Percentiles rank a stretch among this genome's conserved stretches.
These are phyloP conservation scores for Phialocephala sp. DNA, from an alignment of 2,329 filamentous ascomycete genomes.

Conservation along the genomic window DNA sequence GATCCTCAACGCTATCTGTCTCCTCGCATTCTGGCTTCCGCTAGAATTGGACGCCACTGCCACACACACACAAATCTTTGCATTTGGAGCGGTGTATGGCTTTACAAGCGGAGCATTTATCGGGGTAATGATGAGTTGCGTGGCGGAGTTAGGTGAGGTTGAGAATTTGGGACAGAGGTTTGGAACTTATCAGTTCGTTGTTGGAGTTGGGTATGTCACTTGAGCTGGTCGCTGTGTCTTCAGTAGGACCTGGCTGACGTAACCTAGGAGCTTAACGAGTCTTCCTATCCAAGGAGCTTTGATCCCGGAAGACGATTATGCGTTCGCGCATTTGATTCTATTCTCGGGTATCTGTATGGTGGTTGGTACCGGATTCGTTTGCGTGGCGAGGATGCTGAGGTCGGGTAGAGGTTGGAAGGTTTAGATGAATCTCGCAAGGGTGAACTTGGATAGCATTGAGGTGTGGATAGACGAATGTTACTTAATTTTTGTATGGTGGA, in stretches of 20 bases:
- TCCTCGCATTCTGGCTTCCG: constrained; percentile 59
- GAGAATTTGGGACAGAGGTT: constrained; percentile 43
- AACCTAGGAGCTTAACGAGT: constrained; percentile 62
- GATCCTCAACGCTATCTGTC: constrained; percentile 49
- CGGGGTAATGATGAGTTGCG: constrained; percentile 63
- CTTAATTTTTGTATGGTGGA: too few species aligned
- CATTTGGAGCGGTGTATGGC: constrained; percentile 70
- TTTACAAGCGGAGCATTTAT: constrained; percentile 71
- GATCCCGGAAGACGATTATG: constrained; percentile 54
- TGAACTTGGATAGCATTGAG: background rate
- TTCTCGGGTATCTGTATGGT: constrained; percentile 62
- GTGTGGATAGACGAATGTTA: background rate
- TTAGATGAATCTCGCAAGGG: background rate
- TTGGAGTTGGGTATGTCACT: constrained; percentile 66
- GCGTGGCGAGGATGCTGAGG: background rate
- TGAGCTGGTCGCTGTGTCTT: constrained; percentile 40
- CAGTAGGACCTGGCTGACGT: constrained; percentile 53
- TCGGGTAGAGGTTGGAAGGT: background rate
- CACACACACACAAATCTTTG: constrained; percentile 56
- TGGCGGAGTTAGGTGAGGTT: constrained; percentile 59
- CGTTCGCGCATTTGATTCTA: constrained; percentile 55
- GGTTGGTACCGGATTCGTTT: constrained; percentile 38
- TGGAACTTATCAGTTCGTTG: constrained; percentile 38
- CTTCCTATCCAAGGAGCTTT: constrained; percentile 69
- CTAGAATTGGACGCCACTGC: constrained; percentile 54